Evolutionary conservation across 148 eudicot species (phyloP).

Genomic region (Spergularia bocconei): DNA sequence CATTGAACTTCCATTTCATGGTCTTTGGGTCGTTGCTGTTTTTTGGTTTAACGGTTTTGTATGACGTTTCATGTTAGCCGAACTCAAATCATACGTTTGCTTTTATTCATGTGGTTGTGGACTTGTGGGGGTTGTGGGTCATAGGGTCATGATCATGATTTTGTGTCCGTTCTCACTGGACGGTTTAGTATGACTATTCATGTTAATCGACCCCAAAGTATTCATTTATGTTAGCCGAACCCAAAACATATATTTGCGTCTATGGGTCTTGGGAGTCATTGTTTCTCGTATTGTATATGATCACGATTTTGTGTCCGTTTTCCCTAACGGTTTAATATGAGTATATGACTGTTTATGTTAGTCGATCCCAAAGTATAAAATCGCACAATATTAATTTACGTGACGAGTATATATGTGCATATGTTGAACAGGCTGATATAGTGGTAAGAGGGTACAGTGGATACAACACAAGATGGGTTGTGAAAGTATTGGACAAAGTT

Average conservation of each 20-base stretch:
- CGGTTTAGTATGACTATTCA: no score
- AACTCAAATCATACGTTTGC: not conserved
- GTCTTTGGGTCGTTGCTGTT: not conserved
- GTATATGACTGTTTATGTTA: no score
- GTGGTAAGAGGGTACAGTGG: conserved; percentile 87
- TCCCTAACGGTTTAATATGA: no score
- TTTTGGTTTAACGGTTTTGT: not conserved
- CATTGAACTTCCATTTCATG: not conserved
- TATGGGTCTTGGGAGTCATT: no score
- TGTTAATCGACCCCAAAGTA: not conserved
- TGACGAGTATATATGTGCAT: not conserved
- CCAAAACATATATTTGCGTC: no score
- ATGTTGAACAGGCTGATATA: conserved; percentile 54
- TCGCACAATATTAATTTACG: not conserved
- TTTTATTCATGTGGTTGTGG: not conserved
- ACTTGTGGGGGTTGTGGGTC: no score
- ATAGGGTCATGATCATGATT: not conserved
- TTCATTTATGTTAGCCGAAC: no score
- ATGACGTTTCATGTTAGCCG: no score
- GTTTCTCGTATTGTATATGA: not conserved
- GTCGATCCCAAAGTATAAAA: not conserved
- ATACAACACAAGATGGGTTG: conserved; percentile 87
- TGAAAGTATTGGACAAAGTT: conserved; percentile 53
- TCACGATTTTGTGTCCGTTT: no score
- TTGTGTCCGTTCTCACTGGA: no score